Conservation (phyloP, 2,329 filamentous ascomycete species). For the Hypomyces perniciosus region DNA sequence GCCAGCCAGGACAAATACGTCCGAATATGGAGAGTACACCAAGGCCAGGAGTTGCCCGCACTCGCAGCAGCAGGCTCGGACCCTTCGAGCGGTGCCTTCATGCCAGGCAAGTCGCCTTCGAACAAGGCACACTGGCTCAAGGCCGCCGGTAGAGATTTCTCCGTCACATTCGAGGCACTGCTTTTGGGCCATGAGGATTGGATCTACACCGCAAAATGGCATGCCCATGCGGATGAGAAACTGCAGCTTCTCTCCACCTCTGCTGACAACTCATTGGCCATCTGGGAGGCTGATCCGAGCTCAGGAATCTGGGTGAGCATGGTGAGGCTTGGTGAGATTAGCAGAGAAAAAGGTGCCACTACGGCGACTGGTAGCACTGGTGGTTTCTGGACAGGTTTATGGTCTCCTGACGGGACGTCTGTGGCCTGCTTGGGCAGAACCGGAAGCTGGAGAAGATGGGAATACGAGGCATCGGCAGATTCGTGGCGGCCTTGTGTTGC, state of each 20-base stretch:
- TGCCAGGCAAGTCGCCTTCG: constrained; percentile 66
- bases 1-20: constrained; percentile 98
- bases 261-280: constrained; percentile 87
- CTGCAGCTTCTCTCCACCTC: constrained; percentile 81
- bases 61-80: constrained; percentile 50
- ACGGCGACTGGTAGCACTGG: constrained; percentile 94
- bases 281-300: constrained; percentile 79
- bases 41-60: constrained; percentile 58
- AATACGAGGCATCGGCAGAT: constrained; percentile 52
- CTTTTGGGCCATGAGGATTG: constrained; percentile 95
- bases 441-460: constrained; percentile 89
- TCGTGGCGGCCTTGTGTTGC: constrained; percentile 73
- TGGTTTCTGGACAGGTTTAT: constrained; percentile 93
- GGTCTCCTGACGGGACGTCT: constrained; percentile 70
- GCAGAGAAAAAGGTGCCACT: constrained; percentile 88
- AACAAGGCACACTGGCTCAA: constrained; percentile 84
- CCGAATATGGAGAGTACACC: constrained; percentile 81
- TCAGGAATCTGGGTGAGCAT: constrained; percentile 90
- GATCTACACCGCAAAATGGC: constrained; percentile 88
- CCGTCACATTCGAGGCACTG: constrained; percentile 87
- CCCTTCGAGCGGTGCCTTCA: constrained; percentile 50
- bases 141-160: constrained; percentile 57
- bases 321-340: constrained; percentile 86
- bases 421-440: constrained; percentile 83
- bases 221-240: constrained; percentile 42